Conservation (phyloP, 164 flowering plant species). For the Protea cynaroides region DNA sequence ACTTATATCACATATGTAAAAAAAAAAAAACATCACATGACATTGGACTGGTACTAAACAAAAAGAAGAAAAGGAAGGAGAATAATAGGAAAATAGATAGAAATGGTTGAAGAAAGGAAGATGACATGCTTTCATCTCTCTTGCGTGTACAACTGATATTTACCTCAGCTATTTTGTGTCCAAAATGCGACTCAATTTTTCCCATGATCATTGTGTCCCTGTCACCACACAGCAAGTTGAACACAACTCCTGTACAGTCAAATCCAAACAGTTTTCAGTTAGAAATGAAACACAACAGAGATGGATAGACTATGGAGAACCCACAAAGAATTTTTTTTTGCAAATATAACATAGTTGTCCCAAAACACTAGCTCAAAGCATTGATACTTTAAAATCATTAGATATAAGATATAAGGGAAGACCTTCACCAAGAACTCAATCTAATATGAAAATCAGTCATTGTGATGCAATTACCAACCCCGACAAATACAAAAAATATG, state of each 20-base stretch:
- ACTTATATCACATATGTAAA: too few species aligned
- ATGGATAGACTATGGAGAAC: not conserved
- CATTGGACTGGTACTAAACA: too few species aligned
- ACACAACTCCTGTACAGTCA: conserved; percentile 62
- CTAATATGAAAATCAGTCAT: too few species aligned
- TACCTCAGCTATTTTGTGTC: conserved; percentile 44
- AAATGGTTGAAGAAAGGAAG: not conserved
- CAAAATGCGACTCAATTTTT: conserved; percentile 65
- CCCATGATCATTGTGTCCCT: conserved; percentile 42
- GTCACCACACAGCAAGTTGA: conserved; percentile 50
- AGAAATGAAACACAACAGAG: not conserved
- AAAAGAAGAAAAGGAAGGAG: not conserved
- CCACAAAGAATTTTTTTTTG: not conserved
- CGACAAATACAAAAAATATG: too few species aligned
- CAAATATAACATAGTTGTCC: too few species aligned
- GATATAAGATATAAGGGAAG: too few species aligned
- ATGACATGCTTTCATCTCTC: not conserved
- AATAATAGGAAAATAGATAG: not conserved
- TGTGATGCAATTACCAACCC: too few species aligned
- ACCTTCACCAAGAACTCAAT: too few species aligned
- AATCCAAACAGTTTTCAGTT: not conserved
- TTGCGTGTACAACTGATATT: not conserved
- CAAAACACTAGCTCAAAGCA: too few species aligned
- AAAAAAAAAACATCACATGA: too few species aligned
- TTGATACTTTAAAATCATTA: too few species aligned